Evolutionary conservation across 768 basidiomycete species (phyloP).

Genomic region (Termitomyces sp.): DNA sequence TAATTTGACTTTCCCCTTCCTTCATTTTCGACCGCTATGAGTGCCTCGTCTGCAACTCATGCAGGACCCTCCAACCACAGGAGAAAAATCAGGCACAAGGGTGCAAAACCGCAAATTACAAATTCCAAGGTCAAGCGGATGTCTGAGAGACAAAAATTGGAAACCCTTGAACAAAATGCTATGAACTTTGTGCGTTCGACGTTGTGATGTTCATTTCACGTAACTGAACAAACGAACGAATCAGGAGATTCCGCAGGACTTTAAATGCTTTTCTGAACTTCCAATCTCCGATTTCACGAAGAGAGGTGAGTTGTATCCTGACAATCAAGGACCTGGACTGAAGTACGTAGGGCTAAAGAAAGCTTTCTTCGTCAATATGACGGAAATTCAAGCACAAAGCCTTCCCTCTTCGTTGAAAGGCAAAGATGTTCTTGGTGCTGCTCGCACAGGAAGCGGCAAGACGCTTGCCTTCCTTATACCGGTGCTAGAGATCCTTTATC

Average conservation of each 20-base stretch:
- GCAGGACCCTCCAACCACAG: slow-evolving; percentile 13
- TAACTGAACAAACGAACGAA: slow-evolving; percentile 4
- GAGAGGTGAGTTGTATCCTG: slow-evolving; percentile 40
- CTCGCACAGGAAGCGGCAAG: slow-evolving; percentile 93
- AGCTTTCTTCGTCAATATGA: slow-evolving; percentile 81
- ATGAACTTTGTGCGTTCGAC: slow-evolving; percentile 38
- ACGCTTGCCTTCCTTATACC: slow-evolving; percentile 96
- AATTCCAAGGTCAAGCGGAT: slow-evolving; percentile 34
- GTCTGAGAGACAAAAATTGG: slow-evolving; percentile 44
- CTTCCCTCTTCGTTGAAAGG: slow-evolving; percentile 90
- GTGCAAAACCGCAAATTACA: slow-evolving; percentile 1
- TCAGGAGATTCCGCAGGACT: slow-evolving; percentile 46
- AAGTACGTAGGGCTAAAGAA: slow-evolving; percentile 68
- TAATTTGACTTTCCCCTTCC: background rate
- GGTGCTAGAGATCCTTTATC: slow-evolving; percentile 82
- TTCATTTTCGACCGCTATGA: background rate
- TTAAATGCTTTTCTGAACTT: slow-evolving; percentile 63
- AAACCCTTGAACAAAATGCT: slow-evolving; percentile 42
- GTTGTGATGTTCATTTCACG: background rate
- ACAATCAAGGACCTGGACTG: background rate
- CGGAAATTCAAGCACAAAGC: slow-evolving; percentile 87
- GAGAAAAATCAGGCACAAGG: slow-evolving; percentile 6
- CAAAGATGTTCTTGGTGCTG: slow-evolving; percentile 94
- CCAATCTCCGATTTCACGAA: slow-evolving; percentile 77
- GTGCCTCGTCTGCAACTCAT: background rate